phyloP scores from a whole-genome alignment of 441 rosid species.

The Mallotus repandus region DNA sequence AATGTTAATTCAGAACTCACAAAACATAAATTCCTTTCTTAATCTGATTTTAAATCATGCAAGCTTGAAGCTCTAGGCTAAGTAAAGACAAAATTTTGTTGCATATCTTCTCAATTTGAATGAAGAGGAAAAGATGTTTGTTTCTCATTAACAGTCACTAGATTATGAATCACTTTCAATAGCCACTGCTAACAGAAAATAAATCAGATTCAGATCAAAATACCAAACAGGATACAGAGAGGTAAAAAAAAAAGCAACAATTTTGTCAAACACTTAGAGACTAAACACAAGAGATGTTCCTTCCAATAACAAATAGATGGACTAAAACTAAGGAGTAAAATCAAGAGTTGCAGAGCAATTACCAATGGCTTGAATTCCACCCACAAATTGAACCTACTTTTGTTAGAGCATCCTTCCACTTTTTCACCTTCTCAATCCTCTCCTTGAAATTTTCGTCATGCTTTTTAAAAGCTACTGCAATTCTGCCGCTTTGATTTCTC shows the following conservation, averaged over 20 bases:
- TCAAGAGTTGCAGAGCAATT: neutral
- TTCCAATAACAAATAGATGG: no score
- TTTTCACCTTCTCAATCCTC: neutral
- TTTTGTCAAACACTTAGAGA: no score
- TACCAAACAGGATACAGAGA: no score
- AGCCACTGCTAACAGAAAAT: neutral
- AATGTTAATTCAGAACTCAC: no score
- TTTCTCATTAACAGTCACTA: neutral
- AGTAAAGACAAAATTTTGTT: no score
- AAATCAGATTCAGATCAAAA: no score
- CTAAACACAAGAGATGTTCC: no score
- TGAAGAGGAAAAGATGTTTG: neutral
- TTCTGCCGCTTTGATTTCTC: neutral
- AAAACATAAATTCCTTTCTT: no score
- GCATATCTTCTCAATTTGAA: neutral
- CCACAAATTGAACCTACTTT: slow-evolving; percentile 6
- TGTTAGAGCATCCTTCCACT: neutral
- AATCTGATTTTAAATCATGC: no score
- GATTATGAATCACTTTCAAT: neutral
- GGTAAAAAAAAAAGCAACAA: no score
- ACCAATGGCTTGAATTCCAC: slow-evolving; percentile 1
- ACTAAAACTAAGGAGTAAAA: neutral
- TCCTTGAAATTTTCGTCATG: neutral
- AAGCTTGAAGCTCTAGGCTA: no score
- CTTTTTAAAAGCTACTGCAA: slow-evolving; percentile 2